These are phyloP conservation scores for Stentor roeselii DNA, from an alignment of 73 alveolate species.

Conservation along the genomic window DNA sequence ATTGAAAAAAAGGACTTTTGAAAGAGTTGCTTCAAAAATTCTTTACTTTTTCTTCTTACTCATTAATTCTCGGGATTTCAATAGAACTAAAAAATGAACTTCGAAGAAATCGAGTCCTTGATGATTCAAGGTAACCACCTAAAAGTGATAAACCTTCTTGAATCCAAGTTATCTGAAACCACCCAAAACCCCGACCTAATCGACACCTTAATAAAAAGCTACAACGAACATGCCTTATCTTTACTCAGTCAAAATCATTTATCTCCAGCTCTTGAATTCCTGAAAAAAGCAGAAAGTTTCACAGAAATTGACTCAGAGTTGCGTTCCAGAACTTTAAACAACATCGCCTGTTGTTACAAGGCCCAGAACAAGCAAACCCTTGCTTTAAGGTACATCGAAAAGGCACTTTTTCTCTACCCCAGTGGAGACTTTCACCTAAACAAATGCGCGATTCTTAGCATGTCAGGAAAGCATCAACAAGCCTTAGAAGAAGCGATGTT, in stretches of 20 bases:
- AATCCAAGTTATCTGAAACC: neutral
- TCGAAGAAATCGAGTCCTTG: neutral
- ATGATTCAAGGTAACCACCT: neutral
- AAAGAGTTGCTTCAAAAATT: too few relatives aligned
- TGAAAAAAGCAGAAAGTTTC: constrained; percentile 80
- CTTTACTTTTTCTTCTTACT: too few relatives aligned
- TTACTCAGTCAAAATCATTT: constrained; percentile 61
- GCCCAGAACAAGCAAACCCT: constrained; percentile 60
- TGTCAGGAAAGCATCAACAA: constrained; percentile 62
- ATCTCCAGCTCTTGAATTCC: constrained; percentile 67
- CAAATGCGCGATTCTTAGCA: constrained; percentile 74
- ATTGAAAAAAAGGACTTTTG: too few relatives aligned
- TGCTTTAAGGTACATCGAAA: constrained; percentile 69
- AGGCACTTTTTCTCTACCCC: constrained; percentile 63
- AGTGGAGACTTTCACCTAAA: constrained; percentile 84
- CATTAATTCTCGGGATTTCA: too few relatives aligned
- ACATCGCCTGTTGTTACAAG: constrained; percentile 80
- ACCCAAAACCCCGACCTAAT: neutral
- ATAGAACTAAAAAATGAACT: neutral
- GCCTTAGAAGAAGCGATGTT: constrained; percentile 76
- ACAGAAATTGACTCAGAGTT: constrained; percentile 57
- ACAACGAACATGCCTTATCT: neutral
- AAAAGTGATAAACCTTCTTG: neutral
- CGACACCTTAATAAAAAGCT: neutral
- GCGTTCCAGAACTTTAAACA: constrained; percentile 73